A percentile compares a stretch with the other conserved stretches of the same genome.
phyloP scores from a whole-genome alignment of 148 eudicot genomes.

The Vaccinium vitisidaea region DNA sequence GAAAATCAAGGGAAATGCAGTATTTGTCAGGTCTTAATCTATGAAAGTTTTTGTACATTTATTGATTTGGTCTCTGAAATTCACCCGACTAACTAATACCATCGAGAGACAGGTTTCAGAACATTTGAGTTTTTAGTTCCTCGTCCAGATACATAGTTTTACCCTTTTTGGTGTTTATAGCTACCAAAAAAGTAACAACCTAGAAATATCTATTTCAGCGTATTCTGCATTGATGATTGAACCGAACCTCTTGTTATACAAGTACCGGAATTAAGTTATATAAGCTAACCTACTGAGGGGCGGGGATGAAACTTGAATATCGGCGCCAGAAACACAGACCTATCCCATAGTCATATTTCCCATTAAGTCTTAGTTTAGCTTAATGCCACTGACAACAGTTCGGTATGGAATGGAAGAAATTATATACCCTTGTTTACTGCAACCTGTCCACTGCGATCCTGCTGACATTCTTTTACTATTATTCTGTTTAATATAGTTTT shows the following conservation, averaged over 20 bases:
- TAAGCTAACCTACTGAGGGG: not conserved
- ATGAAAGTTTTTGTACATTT: not conserved
- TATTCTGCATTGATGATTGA: not conserved
- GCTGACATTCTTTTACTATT: not conserved
- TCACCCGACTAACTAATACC: not conserved
- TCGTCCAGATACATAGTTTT: not conserved
- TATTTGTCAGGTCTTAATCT: conserved; percentile 75
- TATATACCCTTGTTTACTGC: not conserved
- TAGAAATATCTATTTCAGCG: not conserved
- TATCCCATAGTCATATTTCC: not conserved
- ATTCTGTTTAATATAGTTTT: not conserved
- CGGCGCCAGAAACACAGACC: not conserved
- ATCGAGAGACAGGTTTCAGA: not conserved
- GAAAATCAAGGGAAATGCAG: conserved; percentile 72
- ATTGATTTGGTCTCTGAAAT: not conserved
- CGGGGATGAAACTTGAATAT: not conserved
- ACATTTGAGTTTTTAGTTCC: not conserved
- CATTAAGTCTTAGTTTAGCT: too few species aligned
- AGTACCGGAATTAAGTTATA: not conserved
- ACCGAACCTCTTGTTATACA: not conserved
- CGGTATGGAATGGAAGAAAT: not conserved
- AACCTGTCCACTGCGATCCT: not conserved
- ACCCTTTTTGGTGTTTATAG: not conserved
- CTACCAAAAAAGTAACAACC: not conserved
- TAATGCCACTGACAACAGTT: too few species aligned